Conservation (phyloP, 345 rosid species). For the Rhodomyrtus tomentosa region DNA sequence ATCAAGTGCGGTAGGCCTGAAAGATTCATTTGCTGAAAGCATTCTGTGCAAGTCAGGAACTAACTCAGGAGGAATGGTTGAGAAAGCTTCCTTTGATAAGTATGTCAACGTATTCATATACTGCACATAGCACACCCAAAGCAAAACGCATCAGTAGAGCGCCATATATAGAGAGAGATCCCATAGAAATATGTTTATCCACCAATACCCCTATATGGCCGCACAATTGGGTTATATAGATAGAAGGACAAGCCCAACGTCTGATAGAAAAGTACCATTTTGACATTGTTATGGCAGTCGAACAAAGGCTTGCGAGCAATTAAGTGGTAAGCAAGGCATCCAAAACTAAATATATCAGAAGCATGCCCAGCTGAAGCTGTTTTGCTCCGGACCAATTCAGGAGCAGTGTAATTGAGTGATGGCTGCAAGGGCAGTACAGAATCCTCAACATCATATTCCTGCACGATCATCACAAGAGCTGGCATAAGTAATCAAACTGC, state of each 20-base stretch:
- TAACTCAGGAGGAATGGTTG: conserved; percentile 70
- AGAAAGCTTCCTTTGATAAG: conserved; percentile 81
- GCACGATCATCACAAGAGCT: conserved; percentile 7
- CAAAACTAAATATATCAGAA: conserved; percentile 94
- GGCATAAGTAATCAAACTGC: neutral
- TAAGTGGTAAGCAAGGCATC: conserved; percentile 88
- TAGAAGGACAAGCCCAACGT: neutral
- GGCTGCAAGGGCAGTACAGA: conserved; percentile 90
- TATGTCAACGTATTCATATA: conserved; percentile 82
- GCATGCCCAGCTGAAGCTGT: conserved; percentile 55
- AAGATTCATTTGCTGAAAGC: conserved; percentile 78
- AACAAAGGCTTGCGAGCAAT: conserved; percentile 83
- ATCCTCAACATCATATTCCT: conserved; percentile 99
- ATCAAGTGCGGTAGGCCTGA: conserved; percentile 82
- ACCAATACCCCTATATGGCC: neutral
- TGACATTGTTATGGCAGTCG: conserved; percentile 92
- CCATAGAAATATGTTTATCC: neutral
- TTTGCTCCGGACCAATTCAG: conserved; percentile 78
- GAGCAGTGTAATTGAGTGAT: conserved; percentile 83
- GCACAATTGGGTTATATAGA: neutral
- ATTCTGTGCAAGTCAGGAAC: conserved; percentile 84
- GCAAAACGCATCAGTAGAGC: neutral
- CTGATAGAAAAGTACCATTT: conserved; percentile 50
- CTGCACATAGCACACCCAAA: conserved; percentile 37
- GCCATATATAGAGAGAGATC: neutral